Base-by-base conservation (phyloP, 2,329 filamentous ascomycete genomes). In the Aspergillus spinulosporus region DNA sequence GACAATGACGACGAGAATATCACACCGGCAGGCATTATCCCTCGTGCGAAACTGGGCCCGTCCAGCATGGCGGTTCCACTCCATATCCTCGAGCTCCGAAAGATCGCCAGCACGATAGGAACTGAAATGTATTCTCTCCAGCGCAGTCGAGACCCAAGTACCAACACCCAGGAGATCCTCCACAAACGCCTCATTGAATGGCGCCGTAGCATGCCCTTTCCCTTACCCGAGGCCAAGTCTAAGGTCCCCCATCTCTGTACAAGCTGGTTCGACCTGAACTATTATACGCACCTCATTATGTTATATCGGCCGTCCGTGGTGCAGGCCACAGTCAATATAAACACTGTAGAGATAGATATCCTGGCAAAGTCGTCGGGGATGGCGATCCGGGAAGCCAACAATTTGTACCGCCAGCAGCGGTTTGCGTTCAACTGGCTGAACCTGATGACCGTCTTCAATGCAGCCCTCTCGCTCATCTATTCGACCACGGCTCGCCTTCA, bases 181-280 rank as follows among this genome's bases (percentile, higher is more conserved):
- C 75, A 79, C 60, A 66, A 71, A 45, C 71, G 76, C 29, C 71
- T 80, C 5, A 63, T 80, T 5, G 68, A 74, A 4, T 80, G 78
- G 78, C 73, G 78, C 1, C 74, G 72, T 15, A 71, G 62, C 54
- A 78, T 77, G 75, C 76, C 76, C 0, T 78, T 78, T 48, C 76
- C 76, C 1, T 62, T 78, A 0, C 75, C 76, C 0, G 72, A 76
- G 28, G 57, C 71, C 26, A 64, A 72, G 59, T 67, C 66, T 3
- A 66, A 67, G 6, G 76, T 80, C 1, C 77, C 77, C 1, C 78
- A 80, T 54, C 64, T 79, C 2, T 74, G 64, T 40, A 76, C 69
- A 5, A 72, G 64, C 54, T 80, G 77, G 78, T 80, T 76, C 60
- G 77, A 80, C 52, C 72, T 78, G 44, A 80, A 80, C 62, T 80